These are phyloP conservation scores for Emergomyces pasteurianus DNA, from an alignment of 2,329 filamentous ascomycete species.

Conservation along the genomic window DNA sequence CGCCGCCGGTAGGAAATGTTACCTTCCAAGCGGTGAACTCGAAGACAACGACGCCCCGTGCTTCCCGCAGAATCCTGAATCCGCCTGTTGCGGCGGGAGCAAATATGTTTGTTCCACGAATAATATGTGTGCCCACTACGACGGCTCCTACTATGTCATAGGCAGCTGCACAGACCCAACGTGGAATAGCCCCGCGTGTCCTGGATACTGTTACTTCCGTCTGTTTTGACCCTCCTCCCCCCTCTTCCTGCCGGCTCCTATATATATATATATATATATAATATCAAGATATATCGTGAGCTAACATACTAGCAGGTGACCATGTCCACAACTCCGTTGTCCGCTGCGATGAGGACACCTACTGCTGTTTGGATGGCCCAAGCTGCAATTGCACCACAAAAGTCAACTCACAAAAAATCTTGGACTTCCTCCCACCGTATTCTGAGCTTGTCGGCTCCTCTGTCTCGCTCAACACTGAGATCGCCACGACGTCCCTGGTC, in stretches of 20 bases:
- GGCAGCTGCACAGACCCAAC: slow-evolving; percentile 2
- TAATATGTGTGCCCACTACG: slow-evolving; percentile 3
- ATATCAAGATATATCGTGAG: neutral
- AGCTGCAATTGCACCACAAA: slow-evolving; percentile 1
- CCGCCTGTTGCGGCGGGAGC: slow-evolving; percentile 4
- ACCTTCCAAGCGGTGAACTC: slow-evolving; percentile 1
- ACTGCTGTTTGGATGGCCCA: slow-evolving; percentile 2
- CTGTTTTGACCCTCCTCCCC: neutral
- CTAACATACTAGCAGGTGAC: neutral
- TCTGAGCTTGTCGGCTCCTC: neutral
- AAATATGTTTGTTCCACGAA: slow-evolving; percentile 3
- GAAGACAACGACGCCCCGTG: slow-evolving; percentile 1
- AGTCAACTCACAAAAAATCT: neutral
- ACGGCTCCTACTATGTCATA: slow-evolving; percentile 1
- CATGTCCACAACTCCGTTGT: slow-evolving; percentile 2
- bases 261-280: neutral
- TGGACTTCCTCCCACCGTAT: neutral
- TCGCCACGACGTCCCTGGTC: neutral
- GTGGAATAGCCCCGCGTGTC: slow-evolving; percentile 3
- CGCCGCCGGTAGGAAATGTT: neutral
- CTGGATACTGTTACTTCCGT: slow-evolving; percentile 4
- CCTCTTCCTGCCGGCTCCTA: neutral
- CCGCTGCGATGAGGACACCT: neutral
- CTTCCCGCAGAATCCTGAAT: slow-evolving; percentile 4
- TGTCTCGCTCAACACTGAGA: neutral